Base-by-base conservation (phyloP, 2,329 filamentous ascomycete genomes). In the Phoma sp. region DNA sequence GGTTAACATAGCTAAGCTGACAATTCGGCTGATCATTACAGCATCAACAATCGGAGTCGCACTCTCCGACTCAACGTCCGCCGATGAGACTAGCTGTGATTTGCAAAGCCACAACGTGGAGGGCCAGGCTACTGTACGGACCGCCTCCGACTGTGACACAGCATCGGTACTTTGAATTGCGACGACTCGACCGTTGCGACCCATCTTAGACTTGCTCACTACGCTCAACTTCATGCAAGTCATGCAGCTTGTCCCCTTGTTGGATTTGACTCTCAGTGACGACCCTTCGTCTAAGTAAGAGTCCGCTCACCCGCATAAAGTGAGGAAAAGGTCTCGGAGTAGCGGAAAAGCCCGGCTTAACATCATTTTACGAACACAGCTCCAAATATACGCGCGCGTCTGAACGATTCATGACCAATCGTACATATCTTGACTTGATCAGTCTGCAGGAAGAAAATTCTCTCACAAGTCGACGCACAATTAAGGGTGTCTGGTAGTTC, bases 341-440 rank as follows among this genome's bases (percentile, higher is more conserved):
- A 28, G 28, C 51, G 51, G 51, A 45, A 49, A 49, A 18, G 20
- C 20, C 39, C 51, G 45, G 51, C 51, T 49, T 54, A 49, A 25
- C 17, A 9, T 2, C 32, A n/a, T 17, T 21, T 29, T 10, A 46
- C 34, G 23, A 37, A 28, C 37, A 28, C 12, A 25, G 18, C 15
- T 17, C 7, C n/a, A 29, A 17, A 39, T 25, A 25, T 17, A 45
- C 45, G 39, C 45, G 51, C 51, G 45, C 45, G 39, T 48, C 26
- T 42, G 45, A 36, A 7, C 34, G 18, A 30, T 25, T 32, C 30
- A 34, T 36, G 37, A 28, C 42, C 30, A 32, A 38, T 23, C 26
- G 7, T 32, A 20, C 32, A 28, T 36, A n/a, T n/a, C 15, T 38
- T 18, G 25, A 39, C 18, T n/a, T 26, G 47, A 49, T 40, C 51